Percentiles rank a stretch among this genome's conserved stretches.
phyloP scores from a whole-genome alignment of 129 eudicot genomes.

The Sambucus nigra region DNA sequence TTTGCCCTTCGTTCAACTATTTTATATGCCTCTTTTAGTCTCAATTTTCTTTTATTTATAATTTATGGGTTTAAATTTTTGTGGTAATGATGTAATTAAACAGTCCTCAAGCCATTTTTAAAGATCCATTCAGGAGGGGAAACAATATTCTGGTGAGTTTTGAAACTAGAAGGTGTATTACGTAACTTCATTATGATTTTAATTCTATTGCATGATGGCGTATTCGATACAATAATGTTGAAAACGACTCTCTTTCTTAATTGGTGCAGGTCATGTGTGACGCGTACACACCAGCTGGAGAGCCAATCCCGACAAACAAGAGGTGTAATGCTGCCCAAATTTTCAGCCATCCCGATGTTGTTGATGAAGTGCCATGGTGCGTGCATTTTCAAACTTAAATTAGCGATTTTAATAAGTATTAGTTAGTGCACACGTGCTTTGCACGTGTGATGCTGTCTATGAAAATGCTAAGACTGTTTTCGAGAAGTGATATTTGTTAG shows the following conservation, averaged over 20 bases:
- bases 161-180: background rate
- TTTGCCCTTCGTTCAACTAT: background rate
- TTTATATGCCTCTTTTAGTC: background rate
- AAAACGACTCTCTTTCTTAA: background rate
- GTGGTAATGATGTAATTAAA: conserved; percentile 13
- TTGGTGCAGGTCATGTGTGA: conserved; percentile 78
- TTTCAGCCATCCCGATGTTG: conserved; percentile 70
- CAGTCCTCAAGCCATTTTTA: conserved; percentile 95
- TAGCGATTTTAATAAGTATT: too few relatives aligned
- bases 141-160: conserved; percentile 61
- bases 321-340: conserved; percentile 63
- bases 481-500: too few relatives aligned
- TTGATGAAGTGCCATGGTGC: conserved; percentile 80
- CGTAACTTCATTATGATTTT: background rate
- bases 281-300: conserved; percentile 92
- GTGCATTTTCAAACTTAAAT: background rate
- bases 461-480: too few relatives aligned
- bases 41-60: too few relatives aligned
- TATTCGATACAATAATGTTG: too few relatives aligned
- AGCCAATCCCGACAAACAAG: conserved; percentile 90
- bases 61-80: background rate
- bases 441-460: too few relatives aligned
- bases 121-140: conserved; percentile 95
- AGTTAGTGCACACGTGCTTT: too few relatives aligned
- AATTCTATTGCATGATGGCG: too few relatives aligned